Evolutionary conservation across 352 stramenopile genomes (phyloP).

Genomic region (Phytopythium oedochilum): DNA sequence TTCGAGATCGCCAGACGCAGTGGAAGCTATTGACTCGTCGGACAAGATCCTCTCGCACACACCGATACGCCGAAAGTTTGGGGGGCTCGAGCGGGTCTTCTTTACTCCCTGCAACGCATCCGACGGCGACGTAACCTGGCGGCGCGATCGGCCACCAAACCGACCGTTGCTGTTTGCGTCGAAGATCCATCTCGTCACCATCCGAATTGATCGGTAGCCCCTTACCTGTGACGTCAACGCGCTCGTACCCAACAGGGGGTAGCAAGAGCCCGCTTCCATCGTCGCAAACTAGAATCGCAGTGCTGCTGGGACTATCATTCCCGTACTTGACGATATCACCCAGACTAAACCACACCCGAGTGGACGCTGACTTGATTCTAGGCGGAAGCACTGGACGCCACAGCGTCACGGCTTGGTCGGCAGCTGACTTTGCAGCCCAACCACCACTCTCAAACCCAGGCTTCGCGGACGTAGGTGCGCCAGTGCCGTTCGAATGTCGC

Average conservation of each 20-base stretch:
- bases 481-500: constrained; percentile 5
- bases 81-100: constrained; percentile 75
- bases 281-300: constrained; percentile 62
- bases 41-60: constrained; percentile 76
- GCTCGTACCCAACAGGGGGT: constrained; percentile 70
- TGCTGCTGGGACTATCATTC: constrained; percentile 45
- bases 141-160: constrained; percentile 83
- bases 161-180: constrained; percentile 79
- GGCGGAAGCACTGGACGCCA: constrained; percentile 58
- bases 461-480: not conserved
- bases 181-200: constrained; percentile 53
- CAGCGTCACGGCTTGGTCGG: constrained; percentile 61
- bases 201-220: constrained; percentile 75
- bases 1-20: constrained; percentile 48
- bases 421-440: constrained; percentile 35
- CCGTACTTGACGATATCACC: constrained; percentile 68
- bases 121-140: constrained; percentile 67
- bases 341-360: constrained; percentile 59
- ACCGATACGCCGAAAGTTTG: constrained; percentile 40
- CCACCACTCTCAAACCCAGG: not conserved
- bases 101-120: constrained; percentile 76
- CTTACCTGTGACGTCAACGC: constrained; percentile 79
- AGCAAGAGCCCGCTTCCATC: constrained; percentile 40
- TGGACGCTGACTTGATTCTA: constrained; percentile 23
- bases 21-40: constrained; percentile 51